phyloP scores from a whole-genome alignment of 1,284 basidiomycete genomes.

The Exobasidium rhododendri region DNA sequence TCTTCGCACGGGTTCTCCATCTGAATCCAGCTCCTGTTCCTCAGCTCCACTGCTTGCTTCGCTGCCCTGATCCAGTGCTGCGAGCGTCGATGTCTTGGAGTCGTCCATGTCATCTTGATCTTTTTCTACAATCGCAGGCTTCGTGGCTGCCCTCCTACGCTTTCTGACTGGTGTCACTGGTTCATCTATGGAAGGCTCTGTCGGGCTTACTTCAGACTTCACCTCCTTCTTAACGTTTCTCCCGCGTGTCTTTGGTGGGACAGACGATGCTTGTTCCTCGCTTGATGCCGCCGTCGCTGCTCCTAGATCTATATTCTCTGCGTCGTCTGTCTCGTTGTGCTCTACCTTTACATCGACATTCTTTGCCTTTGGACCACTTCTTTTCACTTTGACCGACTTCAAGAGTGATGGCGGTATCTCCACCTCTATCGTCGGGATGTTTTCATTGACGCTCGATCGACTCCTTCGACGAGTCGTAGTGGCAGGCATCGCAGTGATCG shows the following conservation, averaged over 20 bases:
- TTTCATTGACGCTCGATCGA: background rate
- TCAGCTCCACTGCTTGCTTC: conserved; percentile 22
- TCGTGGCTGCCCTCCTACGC: background rate
- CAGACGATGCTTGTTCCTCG: no score
- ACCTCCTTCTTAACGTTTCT: background rate
- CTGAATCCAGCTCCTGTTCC: conserved; percentile 32
- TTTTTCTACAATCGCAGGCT: conserved; percentile 7
- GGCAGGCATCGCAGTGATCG: background rate
- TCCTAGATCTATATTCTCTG: background rate
- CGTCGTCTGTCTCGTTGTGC: background rate
- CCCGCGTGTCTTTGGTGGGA: background rate
- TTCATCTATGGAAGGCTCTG: background rate
- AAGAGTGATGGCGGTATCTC: background rate
- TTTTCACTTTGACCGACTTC: background rate
- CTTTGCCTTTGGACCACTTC: background rate
- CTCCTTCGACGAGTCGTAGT: background rate
- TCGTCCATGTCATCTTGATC: conserved; percentile 28
- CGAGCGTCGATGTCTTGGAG: background rate
- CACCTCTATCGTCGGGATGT: background rate
- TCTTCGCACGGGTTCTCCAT: conserved; percentile 47
- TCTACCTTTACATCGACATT: background rate
- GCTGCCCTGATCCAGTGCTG: background rate
- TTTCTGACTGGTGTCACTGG: background rate
- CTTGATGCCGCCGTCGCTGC: no score
- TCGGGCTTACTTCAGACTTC: background rate